Evolutionary conservation across 306 rosid genomes (phyloP).

Genomic region (Amphicarpaea edgeworthii): DNA sequence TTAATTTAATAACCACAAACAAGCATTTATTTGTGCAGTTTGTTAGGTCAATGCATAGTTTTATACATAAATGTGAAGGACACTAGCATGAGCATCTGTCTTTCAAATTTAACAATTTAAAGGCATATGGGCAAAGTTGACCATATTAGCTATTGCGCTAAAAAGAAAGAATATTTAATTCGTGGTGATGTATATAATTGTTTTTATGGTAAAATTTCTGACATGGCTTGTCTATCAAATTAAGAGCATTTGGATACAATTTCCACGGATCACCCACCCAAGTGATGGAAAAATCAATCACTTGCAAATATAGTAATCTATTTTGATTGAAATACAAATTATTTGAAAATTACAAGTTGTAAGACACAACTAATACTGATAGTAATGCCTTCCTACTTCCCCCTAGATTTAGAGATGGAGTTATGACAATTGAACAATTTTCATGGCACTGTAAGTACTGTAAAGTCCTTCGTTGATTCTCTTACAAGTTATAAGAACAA

Average conservation of each 20-base stretch:
- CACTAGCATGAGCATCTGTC: not conserved
- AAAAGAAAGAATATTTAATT: conserved; percentile 12
- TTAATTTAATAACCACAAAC: not conserved
- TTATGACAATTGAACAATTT: not conserved
- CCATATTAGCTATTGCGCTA: not conserved
- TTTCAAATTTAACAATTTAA: not conserved
- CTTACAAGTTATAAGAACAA: too few species aligned
- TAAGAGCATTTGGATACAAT: not conserved
- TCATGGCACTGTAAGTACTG: too few species aligned
- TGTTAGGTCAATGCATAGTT: conserved; percentile 7
- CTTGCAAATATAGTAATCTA: not conserved
- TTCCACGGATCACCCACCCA: conserved; percentile 16
- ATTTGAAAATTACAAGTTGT: not conserved
- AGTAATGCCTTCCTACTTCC: not conserved
- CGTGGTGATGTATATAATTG: not conserved
- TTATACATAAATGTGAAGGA: not conserved
- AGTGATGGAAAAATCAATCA: conserved; percentile 1
- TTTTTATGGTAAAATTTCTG: not conserved
- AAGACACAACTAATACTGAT: not conserved
- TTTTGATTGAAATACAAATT: not conserved
- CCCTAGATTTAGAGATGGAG: not conserved
- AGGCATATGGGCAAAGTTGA: conserved; percentile 9
- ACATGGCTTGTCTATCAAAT: conserved; percentile 8
- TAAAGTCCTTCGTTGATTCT: too few species aligned
- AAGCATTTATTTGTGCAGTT: not conserved